Conservation (phyloP, 2,329 filamentous ascomycete genomes). For the Aspergillus fructus region DNA sequence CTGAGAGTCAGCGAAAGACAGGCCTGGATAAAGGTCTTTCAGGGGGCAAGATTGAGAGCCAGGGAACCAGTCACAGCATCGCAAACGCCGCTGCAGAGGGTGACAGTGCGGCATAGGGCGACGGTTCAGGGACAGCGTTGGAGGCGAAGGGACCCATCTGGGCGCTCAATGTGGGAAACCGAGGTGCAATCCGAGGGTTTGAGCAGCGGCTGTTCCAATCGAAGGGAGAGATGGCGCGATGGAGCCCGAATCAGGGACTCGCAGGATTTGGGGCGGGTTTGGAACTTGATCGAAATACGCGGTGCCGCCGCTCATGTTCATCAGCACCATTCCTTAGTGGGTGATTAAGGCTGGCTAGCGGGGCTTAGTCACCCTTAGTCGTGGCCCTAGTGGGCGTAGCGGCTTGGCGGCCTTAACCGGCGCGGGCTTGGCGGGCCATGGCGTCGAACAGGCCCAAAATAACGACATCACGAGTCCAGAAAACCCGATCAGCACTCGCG, state of each 20-base stretch:
- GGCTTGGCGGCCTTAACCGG: not conserved
- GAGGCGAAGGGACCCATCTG: not conserved
- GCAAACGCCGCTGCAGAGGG: not conserved
- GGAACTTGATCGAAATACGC: not conserved
- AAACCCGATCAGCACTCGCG: not conserved
- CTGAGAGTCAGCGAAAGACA: not conserved
- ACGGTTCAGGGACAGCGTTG: not conserved
- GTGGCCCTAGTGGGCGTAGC: not conserved
- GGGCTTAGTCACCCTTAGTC: not conserved
- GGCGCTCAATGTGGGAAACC: not conserved
- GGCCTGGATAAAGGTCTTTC: not conserved
- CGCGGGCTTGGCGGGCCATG: not conserved
- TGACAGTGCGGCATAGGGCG: not conserved
- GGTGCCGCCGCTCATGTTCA: not conserved
- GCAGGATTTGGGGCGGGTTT: not conserved
- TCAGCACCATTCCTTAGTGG: not conserved
- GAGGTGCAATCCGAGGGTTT: not conserved
- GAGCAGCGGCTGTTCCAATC: not conserved
- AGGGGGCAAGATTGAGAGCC: not conserved
- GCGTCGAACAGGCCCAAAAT: not conserved
- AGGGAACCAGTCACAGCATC: not conserved
- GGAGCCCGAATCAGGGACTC: not conserved
- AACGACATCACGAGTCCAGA: conserved; percentile 1
- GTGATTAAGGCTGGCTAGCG: not conserved
- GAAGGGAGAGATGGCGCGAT: conserved; percentile 5